These are phyloP conservation scores for Gynochthodes officinalis DNA, from an alignment of 257 asterid genomes.

Conservation along the genomic window DNA sequence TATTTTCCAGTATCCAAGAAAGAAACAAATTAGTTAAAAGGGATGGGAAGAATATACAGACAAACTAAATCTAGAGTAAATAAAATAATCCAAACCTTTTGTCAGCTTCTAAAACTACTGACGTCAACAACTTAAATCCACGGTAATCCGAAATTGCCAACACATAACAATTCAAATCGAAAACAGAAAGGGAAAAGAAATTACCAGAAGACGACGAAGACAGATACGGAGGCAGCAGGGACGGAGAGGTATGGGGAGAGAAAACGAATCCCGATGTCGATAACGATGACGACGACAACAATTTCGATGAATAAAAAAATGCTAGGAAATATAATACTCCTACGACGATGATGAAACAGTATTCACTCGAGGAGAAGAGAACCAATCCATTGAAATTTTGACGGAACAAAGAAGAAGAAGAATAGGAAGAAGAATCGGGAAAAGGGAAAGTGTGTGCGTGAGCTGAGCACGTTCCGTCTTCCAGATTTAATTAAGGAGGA, in stretches of 20 bases:
- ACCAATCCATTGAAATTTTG: neutral
- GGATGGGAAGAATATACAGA: neutral
- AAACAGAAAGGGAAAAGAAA: neutral
- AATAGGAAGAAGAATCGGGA: neutral
- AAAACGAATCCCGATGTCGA: conserved; percentile 17
- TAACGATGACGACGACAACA: too few relatives aligned
- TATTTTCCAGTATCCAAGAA: neutral
- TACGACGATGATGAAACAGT: neutral
- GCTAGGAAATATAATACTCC: neutral
- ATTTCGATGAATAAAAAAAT: neutral
- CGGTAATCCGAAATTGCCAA: neutral
- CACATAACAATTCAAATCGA: neutral
- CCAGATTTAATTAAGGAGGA: neutral
- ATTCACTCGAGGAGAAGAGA: neutral
- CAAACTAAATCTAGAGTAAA: neutral
- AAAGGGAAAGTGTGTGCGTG: neutral
- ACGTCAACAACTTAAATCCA: neutral
- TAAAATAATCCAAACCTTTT: neutral
- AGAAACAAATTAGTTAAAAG: neutral
- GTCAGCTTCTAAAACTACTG: neutral
- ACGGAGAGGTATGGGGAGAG: conserved; percentile 5
- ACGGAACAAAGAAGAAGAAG: neutral
- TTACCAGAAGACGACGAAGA: conserved; percentile 33
- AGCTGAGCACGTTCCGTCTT: neutral
- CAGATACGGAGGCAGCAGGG: conserved; percentile 5